Conservation (phyloP, 768 basidiomycete species). For the Kockovaella imperatae region DNA sequence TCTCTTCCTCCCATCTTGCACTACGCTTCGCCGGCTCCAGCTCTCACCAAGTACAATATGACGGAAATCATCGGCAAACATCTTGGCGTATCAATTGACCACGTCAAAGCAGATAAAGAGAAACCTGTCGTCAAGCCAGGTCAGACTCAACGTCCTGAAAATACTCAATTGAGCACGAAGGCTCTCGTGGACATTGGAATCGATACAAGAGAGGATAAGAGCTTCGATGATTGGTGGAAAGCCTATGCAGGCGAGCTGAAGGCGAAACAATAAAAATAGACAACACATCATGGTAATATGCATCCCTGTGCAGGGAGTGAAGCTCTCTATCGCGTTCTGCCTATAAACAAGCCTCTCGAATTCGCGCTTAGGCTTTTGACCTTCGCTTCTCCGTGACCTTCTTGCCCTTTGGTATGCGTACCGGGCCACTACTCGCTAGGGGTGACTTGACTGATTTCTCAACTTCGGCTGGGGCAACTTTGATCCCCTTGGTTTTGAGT, state of each 20-base stretch:
- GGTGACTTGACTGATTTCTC: not conserved
- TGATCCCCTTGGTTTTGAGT: slow-evolving; percentile 49
- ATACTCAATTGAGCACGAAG: slow-evolving; percentile 68
- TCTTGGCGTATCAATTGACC: slow-evolving; percentile 56
- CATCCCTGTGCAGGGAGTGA: no score
- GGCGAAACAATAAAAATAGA: no score
- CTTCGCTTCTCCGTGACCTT: slow-evolving; percentile 24
- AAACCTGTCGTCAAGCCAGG: slow-evolving; percentile 52
- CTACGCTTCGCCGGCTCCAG: slow-evolving; percentile 65
- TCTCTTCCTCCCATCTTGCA: slow-evolving; percentile 68
- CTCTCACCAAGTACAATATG: slow-evolving; percentile 89
- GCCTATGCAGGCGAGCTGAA: not conserved
- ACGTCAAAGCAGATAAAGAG: slow-evolving; percentile 62
- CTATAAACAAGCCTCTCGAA: not conserved
- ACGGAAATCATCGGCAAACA: slow-evolving; percentile 58
- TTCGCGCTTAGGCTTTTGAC: slow-evolving; percentile 3
- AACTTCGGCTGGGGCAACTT: slow-evolving; percentile 18
- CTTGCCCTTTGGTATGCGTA: slow-evolving; percentile 28
- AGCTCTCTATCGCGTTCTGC: no score
- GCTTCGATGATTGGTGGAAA: slow-evolving; percentile 48
- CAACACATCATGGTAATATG: no score
- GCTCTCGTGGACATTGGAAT: slow-evolving; percentile 62
- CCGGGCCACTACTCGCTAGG: slow-evolving; percentile 6
- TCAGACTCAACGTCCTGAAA: slow-evolving; percentile 66
- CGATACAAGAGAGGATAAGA: slow-evolving; percentile 50